phyloP scores from a whole-genome alignment of 306 rosid genomes.

The Castanopsis chinensis region DNA sequence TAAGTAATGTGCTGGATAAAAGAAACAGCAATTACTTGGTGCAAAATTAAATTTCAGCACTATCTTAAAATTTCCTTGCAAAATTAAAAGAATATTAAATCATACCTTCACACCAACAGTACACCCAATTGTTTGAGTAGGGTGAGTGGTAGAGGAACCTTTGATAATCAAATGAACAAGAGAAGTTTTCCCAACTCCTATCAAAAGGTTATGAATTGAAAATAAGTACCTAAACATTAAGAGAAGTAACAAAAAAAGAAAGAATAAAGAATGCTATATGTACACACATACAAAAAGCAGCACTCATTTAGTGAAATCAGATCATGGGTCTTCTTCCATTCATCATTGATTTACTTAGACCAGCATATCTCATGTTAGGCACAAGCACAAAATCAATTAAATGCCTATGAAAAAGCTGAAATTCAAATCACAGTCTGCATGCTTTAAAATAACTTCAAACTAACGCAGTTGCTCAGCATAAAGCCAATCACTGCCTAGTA shows the following conservation, averaged over 20 bases:
- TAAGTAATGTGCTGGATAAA: constrained; percentile 61
- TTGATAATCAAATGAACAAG: constrained; percentile 83
- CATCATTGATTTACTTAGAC: background rate
- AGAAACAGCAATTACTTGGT: constrained; percentile 21
- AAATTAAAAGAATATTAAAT: constrained; percentile 3
- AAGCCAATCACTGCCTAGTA: background rate
- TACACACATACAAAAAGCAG: background rate
- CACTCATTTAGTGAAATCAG: background rate
- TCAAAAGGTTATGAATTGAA: constrained; percentile 5
- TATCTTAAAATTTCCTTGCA: background rate
- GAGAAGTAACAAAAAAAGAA: background rate
- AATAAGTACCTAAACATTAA: background rate
- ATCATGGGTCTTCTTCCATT: background rate
- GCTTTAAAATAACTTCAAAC: background rate
- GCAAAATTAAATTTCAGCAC: constrained; percentile 18
- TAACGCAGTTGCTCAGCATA: background rate
- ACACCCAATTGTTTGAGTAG: constrained; percentile 92
- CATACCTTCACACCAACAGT: constrained; percentile 81
- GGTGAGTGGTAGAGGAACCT: constrained; percentile 68
- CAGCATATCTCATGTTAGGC: background rate
- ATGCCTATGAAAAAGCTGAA: background rate
- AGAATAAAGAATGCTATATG: background rate
- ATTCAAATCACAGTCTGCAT: background rate
- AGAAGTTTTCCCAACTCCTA: constrained; percentile 97
- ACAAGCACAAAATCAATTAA: background rate